phyloP scores from a whole-genome alignment of 1,139 yeast species.

The Scheffersomyces lignicola region DNA sequence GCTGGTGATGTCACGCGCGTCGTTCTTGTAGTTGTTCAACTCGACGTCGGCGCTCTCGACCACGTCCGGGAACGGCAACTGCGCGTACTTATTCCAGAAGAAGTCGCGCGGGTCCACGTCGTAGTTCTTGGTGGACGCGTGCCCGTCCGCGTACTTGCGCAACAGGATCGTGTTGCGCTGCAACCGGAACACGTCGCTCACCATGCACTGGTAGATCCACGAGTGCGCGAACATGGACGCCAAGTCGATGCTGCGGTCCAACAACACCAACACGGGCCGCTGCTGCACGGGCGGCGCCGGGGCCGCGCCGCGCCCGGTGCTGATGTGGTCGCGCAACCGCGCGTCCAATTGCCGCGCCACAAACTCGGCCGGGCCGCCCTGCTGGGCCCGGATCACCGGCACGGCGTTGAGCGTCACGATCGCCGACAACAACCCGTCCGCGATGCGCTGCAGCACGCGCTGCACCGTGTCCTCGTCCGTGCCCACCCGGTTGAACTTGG shows the following conservation, averaged over 20 bases:
- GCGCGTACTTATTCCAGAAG: slow-evolving; percentile 84
- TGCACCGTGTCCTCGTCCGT: slow-evolving; percentile 78
- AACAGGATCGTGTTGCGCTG: slow-evolving; percentile 67
- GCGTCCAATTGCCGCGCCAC: slow-evolving; percentile 85
- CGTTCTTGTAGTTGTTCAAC: slow-evolving; percentile 75
- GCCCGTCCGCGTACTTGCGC: slow-evolving; percentile 31
- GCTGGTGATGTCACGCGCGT: slow-evolving; percentile 81
- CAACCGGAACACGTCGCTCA: slow-evolving; percentile 84
- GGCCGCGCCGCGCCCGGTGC: slow-evolving; percentile 53
- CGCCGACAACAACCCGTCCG: slow-evolving; percentile 77
- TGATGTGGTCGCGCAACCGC: slow-evolving; percentile 78
- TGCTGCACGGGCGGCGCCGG: slow-evolving; percentile 35
- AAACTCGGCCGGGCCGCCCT: slow-evolving; percentile 94
- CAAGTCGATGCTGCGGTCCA: slow-evolving; percentile 88
- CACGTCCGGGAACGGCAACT: slow-evolving; percentile 94
- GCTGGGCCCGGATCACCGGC: slow-evolving; percentile 88
- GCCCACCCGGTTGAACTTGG: slow-evolving; percentile 65
- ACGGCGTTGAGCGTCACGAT: slow-evolving; percentile 75
- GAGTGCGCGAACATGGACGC: slow-evolving; percentile 95
- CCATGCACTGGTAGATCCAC: slow-evolving; percentile 97
- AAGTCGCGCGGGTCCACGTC: slow-evolving; percentile 92
- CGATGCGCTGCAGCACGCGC: slow-evolving; percentile 62
- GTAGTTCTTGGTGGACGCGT: slow-evolving; percentile 51
- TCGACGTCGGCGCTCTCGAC: slow-evolving; percentile 93
- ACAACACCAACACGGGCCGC: slow-evolving; percentile 73